Conservation (phyloP, 257 asterid genomes). For the Solanum corneliomulleri region DNA sequence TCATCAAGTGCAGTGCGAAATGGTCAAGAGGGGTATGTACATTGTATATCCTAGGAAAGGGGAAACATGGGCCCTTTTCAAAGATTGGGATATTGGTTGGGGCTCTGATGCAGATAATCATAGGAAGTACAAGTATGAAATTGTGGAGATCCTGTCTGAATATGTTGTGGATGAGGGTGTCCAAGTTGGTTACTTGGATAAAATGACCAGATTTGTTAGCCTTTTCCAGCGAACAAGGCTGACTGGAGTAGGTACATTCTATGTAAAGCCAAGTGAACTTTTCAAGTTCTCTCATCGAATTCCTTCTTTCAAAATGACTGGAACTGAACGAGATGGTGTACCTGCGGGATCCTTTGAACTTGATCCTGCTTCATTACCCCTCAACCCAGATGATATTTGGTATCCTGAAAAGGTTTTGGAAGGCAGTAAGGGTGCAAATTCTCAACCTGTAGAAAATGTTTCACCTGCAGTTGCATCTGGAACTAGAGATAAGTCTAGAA, state of each 20-base stretch:
- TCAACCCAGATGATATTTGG: constrained; percentile 32
- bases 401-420: constrained; percentile 23
- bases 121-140: constrained; percentile 34
- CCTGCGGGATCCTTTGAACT: constrained; percentile 74
- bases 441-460: constrained; percentile 5
- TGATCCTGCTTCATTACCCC: constrained; percentile 69
- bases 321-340: constrained; percentile 57
- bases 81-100: constrained; percentile 62
- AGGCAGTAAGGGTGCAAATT: neutral
- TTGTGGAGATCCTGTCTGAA: constrained; percentile 59
- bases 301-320: constrained; percentile 41
- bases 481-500: neutral
- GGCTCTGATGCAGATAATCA: constrained; percentile 20
- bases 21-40: constrained; percentile 29
- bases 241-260: constrained; percentile 1
- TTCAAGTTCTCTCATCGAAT: constrained; percentile 56
- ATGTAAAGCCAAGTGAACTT: constrained; percentile 30
- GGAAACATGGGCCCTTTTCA: constrained; percentile 76
- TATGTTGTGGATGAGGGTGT: constrained; percentile 31
- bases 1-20: constrained; percentile 29
- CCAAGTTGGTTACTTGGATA: constrained; percentile 45
- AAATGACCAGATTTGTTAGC: constrained; percentile 47
- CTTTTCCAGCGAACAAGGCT: constrained; percentile 36
- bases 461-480: neutral
- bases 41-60: constrained; percentile 49